Base-by-base conservation (phyloP, 768 basidiomycete genomes). In the Tulasnella sp. region DNA sequence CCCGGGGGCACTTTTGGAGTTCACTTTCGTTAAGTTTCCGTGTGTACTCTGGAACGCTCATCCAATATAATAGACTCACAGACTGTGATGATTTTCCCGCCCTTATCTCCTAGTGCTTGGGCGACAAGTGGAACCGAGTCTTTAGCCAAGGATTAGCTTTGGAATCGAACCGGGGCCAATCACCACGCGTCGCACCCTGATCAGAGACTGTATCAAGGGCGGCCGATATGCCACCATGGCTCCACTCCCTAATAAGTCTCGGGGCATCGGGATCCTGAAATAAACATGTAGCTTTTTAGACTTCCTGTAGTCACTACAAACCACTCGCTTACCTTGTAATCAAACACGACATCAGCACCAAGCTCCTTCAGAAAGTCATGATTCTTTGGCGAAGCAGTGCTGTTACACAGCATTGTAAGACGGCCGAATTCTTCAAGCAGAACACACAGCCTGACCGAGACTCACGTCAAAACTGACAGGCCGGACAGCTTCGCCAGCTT, bases 321-420 rank as follows among this genome's bases (percentile, higher is more conserved):
- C 11, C n/a, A 45, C 42, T 15, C 34, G 15, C 7, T n/a, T 15
- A 56, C 55, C 23, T 30, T 65, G 61, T 73, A 67, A 61, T 77
- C 75, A 58, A 76, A 73, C 4, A 75, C 72, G 3, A 69, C 72
- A 32, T 73, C 70, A 0, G 78, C 79, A 3, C 79, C 78, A 8
- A 76, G 66, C 1, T 66, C 61, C 44, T 70, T 71, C 19, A 78
- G 63, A 17, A 73, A 65, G 0, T 68, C 69, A 47, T 70, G 68
- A 62, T 77, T 75, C 32, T 65, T 63, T 15, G 72, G 68, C 0
- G 77, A 78, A 3, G 76, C 72, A 23, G 76, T 76, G 5, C 42
- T 56, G 45, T 10, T 24, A 10, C 19, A 1, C 10, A n/a, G 17
- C 17, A 13, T 4, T 23, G 24, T 9, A 44, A 11, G 13, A 10